Evolutionary conservation across 306 rosid species (phyloP), one percentile per base, ranked within the genome.

Genomic region (Morella rubra): DNA sequence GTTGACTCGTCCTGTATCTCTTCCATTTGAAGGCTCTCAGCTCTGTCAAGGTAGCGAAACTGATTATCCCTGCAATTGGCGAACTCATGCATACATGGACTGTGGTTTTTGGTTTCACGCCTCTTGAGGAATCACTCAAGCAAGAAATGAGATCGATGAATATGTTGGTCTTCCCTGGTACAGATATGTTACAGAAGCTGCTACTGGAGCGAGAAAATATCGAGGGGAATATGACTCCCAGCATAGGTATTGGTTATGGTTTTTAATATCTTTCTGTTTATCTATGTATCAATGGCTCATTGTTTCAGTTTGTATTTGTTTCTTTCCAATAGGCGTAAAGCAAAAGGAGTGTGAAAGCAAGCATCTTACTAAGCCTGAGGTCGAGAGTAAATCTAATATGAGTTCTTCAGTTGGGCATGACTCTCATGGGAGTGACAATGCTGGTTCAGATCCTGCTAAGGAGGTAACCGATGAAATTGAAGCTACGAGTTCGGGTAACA

Each of bases 141-240:
- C 87, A 84, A 76, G 93, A 90, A 76, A 89, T 89, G 89, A 84
- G 88, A 73, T 85, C 89, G 47, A 79, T 93, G 88, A 93, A 93
- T 84, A 91, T 93, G 93, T 73, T 95, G 81, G 96, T 90, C 73
- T 95, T 95, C 91, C 99, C 97, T 65, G 99, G 99, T 62, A 92
- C 91, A 81, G 96, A 91, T 88, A 88, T 96, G 99, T 86, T 93
- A 79, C 93, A 93, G 86, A 96, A 96, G 91, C 71, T 87, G 81
- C 76, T 95, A 20, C 79, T 72, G 73, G 84, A 77, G 64, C 87
- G 83, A 85, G 90, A 76, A 68, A 81, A 76, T 70, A 72, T 72
- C 27, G 89, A 88, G 66, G 87, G 85, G 40, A 83, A 86, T 69
- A n/a, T 52, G 69, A 72, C 80, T 76, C 64, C 78, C 46, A 55